These are phyloP conservation scores for Sanghuangporus sanghuang DNA, from an alignment of 1,284 basidiomycete species.

Conservation along the genomic window DNA sequence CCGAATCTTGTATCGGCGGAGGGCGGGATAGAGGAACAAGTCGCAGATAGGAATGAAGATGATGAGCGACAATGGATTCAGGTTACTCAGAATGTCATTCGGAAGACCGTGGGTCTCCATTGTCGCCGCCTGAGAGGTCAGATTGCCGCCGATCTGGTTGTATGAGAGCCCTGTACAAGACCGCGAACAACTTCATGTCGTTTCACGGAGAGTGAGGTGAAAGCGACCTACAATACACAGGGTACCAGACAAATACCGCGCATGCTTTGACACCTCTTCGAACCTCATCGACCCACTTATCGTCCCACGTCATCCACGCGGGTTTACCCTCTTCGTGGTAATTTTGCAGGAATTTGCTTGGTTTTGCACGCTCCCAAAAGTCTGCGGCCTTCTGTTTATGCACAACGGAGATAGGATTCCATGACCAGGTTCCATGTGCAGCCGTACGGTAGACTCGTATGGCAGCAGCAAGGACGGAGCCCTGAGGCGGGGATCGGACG, in stretches of 20 bases:
- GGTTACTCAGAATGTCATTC: slow-evolving; percentile 77
- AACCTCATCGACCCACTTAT: slow-evolving; percentile 81
- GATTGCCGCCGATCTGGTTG: slow-evolving; percentile 74
- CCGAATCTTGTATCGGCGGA: slow-evolving; percentile 33
- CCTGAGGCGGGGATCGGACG: slow-evolving; percentile 61
- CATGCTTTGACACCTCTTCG: slow-evolving; percentile 82
- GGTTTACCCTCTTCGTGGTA: slow-evolving; percentile 32
- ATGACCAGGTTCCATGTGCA: slow-evolving; percentile 50
- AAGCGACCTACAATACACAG: slow-evolving; percentile 54
- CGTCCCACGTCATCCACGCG: slow-evolving; percentile 71
- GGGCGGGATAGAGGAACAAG: slow-evolving; percentile 44
- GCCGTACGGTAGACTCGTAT: slow-evolving; percentile 48
- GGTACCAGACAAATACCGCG: slow-evolving; percentile 75
- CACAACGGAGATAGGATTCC: slow-evolving; percentile 46
- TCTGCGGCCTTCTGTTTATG: slow-evolving; percentile 49
- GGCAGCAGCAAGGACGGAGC: slow-evolving; percentile 64
- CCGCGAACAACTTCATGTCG: neutral
- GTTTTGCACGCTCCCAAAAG: slow-evolving; percentile 81
- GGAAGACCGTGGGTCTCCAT: slow-evolving; percentile 72
- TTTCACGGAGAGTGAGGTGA: neutral
- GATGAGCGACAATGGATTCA: slow-evolving; percentile 73
- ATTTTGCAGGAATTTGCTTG: slow-evolving; percentile 40
- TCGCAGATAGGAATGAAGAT: slow-evolving; percentile 72
- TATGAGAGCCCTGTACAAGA: slow-evolving; percentile 59
- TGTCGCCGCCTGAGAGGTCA: slow-evolving; percentile 71